Conservation (phyloP, 768 basidiomycete species). For the Multifurca ochricompacta region DNA sequence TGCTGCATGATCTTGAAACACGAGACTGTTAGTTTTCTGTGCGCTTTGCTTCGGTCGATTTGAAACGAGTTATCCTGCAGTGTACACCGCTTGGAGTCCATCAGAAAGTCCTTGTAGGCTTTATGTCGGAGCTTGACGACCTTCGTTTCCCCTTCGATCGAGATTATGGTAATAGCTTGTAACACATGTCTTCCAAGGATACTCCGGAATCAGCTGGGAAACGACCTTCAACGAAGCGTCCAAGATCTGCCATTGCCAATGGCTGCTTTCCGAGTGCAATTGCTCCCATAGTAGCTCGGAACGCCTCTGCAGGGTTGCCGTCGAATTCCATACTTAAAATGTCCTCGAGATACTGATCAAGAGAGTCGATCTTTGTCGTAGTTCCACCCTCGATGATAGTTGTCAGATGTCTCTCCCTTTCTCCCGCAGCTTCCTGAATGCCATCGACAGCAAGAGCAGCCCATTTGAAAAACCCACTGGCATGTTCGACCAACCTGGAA, state of each 20-base stretch:
- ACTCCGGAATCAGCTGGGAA: neutral
- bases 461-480: slow-evolving; percentile 13
- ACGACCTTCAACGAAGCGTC: neutral
- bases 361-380: neutral
- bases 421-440: neutral
- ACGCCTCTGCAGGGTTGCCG: neutral
- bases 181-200: slow-evolving; percentile 6
- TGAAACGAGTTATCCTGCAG: neutral
- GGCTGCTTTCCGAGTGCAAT: slow-evolving; percentile 12
- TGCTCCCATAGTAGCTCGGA: slow-evolving; percentile 3
- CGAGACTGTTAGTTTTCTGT: slow-evolving; percentile 23
- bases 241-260: slow-evolving; percentile 12
- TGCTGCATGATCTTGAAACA: slow-evolving; percentile 28
- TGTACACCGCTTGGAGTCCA: slow-evolving; percentile 11
- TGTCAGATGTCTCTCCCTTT: neutral
- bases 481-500: neutral
- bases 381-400: slow-evolving; percentile 2
- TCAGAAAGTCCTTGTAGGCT: slow-evolving; percentile 12
- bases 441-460: slow-evolving; percentile 5
- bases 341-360: slow-evolving; percentile 5
- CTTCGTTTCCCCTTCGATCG: neutral
- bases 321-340: neutral
- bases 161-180: slow-evolving; percentile 10
- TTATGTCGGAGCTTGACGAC: slow-evolving; percentile 12
- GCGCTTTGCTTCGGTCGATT: slow-evolving; percentile 2